Conservation (phyloP, 345 rosid species). For the Boechera stricta region DNA sequence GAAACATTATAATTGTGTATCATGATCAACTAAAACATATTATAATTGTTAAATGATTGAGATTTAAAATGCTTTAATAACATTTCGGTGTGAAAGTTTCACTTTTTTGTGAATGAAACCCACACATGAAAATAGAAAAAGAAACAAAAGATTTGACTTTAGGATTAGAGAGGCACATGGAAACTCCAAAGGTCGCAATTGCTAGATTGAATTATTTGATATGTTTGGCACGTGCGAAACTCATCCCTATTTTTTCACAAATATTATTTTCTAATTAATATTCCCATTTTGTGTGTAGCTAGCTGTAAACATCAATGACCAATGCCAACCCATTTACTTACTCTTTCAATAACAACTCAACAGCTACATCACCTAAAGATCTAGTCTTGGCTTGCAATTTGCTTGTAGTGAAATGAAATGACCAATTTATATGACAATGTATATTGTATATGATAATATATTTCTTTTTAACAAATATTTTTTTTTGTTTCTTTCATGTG, state of each 20-base stretch:
- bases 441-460: not conserved
- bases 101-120: no score
- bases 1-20: no score
- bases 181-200: constrained; percentile 36
- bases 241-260: not conserved
- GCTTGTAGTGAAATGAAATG: constrained; percentile 26
- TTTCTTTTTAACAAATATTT: not conserved
- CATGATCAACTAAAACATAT: no score
- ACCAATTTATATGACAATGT: not conserved
- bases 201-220: constrained; percentile 10
- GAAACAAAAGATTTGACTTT: not conserved
- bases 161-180: constrained; percentile 40
- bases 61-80: no score
- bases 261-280: not conserved
- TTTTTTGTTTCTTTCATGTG: not conserved
- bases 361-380: constrained; percentile 30
- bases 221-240: constrained; percentile 31
- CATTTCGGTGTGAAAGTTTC: no score
- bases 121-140: no score
- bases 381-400: constrained; percentile 37
- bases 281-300: constrained; percentile 37
- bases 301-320: constrained; percentile 46
- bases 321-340: constrained; percentile 45
- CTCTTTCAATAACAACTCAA: constrained; percentile 42
- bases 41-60: no score